A percentile compares a stretch with the other conserved stretches of the same genome.
These are phyloP conservation scores for Takakia lepidozioides DNA, from an alignment of 225 moss, liverwort and hornwort species.

Conservation along the genomic window DNA sequence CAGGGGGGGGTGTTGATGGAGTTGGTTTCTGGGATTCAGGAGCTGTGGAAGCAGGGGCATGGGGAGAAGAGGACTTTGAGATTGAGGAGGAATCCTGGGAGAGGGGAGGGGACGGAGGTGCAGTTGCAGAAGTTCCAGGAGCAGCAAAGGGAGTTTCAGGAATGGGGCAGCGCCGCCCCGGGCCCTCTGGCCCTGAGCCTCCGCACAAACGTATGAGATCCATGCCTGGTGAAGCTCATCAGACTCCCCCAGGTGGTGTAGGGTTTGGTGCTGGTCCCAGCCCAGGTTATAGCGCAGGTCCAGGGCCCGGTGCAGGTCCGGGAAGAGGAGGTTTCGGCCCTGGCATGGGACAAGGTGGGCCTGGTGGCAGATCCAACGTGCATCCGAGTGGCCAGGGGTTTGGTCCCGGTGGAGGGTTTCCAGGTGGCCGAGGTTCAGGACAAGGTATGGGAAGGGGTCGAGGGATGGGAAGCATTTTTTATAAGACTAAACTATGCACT, in stretches of 20 bases:
- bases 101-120: slow-evolving; percentile 5
- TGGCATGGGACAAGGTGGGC: slow-evolving; percentile 13
- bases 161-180: slow-evolving; percentile 10
- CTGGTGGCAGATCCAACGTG: too few relatives aligned
- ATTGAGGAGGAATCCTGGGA: slow-evolving; percentile 22
- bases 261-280: slow-evolving; percentile 1
- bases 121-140: slow-evolving; percentile 2
- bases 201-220: slow-evolving; percentile 48
- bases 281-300: slow-evolving; percentile 9
- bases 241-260: slow-evolving; percentile 10
- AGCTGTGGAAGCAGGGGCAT: slow-evolving; percentile 19
- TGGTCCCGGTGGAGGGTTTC: slow-evolving; percentile 28
- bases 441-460: slow-evolving; percentile 52
- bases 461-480: slow-evolving; percentile 84
- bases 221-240: slow-evolving; percentile 30
- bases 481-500: slow-evolving; percentile 92
- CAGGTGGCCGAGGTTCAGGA: slow-evolving; percentile 23
- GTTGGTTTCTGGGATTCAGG: slow-evolving; percentile 47
- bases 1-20: slow-evolving; percentile 19
- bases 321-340: slow-evolving; percentile 12
- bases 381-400: slow-evolving; percentile 25
- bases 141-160: slow-evolving; percentile 6
- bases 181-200: slow-evolving; percentile 25
- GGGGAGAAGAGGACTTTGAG: slow-evolving; percentile 19
- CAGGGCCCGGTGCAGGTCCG: slow-evolving; percentile 14